Evolutionary conservation across 768 basidiomycete species (phyloP), one percentile per base, ranked within the genome.

Genomic region (Phaeotremella fagi): DNA sequence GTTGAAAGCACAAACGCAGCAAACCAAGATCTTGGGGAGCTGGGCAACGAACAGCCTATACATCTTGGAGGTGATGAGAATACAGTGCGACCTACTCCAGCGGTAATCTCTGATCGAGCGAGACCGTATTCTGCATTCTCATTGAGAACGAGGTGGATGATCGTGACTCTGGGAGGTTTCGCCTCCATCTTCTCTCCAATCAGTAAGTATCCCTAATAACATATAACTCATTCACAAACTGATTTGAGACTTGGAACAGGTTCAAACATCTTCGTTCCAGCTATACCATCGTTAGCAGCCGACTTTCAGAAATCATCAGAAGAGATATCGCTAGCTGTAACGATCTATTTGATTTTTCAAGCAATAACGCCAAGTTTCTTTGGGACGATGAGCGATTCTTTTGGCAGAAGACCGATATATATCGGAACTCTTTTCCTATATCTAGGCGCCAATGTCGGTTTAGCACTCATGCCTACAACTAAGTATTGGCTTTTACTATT

Each of bases 401-500:
- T 60, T 35, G 71, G 71, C n/a, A 52, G 71, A 4, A 29, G 71
- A 42, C 72, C 68, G 23, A 52, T 73, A 4, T 67, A 67, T 41
- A 76, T 84, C 28, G 77, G 74, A 3, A 89, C 87, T 62, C 73
- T 90, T 26, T 55, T 81, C 11, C 77, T 88, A 26, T 78, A 89
- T 26, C 77, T 82, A 7, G 52, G 81, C 4, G 82, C 87, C 1
- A 89, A 86, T 63, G 76, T 88, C 20, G 82, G 80, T 1, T 72
- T 83, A 28, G 82, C 82, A 4, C 68, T 80, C 20, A 75, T 78
- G 18, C 82, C 82, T 2, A 80, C 80, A 0, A 72, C 74, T 4
- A 83, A 78, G 3, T 90, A 86, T 68, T 89, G 86, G 86, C 73
- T 87, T 4, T 76, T 90, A 14, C 79, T 90, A 77, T 60, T 90